A percentile compares a stretch with the other conserved stretches of the same genome.
Conservation (phyloP, 2,329 filamentous ascomycete species). For the Ophiosphaerella herpotricha region DNA sequence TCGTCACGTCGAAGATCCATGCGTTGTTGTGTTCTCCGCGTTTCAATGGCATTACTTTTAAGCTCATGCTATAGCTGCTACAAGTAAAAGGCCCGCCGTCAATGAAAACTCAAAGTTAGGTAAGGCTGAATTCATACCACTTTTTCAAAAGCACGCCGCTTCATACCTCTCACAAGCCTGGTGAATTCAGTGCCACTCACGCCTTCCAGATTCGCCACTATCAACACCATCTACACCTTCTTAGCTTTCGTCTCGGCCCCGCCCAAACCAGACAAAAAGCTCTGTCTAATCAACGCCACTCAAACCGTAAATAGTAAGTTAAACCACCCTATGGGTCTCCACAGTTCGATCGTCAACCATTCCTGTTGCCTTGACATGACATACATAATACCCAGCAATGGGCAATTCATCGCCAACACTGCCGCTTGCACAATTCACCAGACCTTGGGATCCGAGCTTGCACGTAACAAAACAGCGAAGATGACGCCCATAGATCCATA, state of each 20-base stretch:
- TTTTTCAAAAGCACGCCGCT: too few species aligned
- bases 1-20: too few species aligned
- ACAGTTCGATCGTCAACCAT: not conserved
- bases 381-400: conserved; percentile 4
- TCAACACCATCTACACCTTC: not conserved
- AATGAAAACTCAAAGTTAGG: too few species aligned
- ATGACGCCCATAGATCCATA: conserved; percentile 13
- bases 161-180: too few species aligned
- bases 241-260: not conserved
- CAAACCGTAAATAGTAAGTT: conserved; percentile 11
- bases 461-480: conserved; percentile 9
- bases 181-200: too few species aligned
- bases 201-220: not conserved
- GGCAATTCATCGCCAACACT: conserved; percentile 8
- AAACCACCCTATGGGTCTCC: conserved; percentile 8
- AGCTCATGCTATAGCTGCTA: too few species aligned
- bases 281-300: conserved; percentile 9
- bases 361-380: conserved; percentile 2
- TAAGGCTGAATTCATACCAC: too few species aligned
- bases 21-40: too few species aligned
- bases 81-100: too few species aligned
- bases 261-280: conserved; percentile 9
- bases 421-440: conserved; percentile 16
- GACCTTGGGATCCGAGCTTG: conserved; percentile 7
- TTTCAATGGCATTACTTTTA: too few species aligned